Evolutionary conservation across 1,139 yeast species (phyloP).

Genomic region (Taphrina communis): DNA sequence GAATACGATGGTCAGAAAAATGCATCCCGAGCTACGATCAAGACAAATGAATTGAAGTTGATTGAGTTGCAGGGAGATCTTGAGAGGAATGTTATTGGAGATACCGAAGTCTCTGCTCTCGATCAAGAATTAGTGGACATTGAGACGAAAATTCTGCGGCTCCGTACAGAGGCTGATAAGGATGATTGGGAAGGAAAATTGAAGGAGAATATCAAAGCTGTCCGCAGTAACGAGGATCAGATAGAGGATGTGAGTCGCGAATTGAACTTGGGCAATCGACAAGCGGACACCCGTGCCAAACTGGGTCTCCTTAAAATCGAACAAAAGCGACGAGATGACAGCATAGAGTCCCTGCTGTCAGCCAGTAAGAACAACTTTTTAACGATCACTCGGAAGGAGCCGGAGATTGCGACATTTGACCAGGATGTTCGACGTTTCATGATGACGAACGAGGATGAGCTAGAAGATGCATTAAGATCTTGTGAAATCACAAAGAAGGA

Average conservation of each 20-base stretch:
- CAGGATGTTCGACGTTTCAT: slow-evolving; percentile 12
- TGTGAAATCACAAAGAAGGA: slow-evolving; percentile 36
- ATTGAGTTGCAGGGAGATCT: slow-evolving; percentile 54
- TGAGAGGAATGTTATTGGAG: slow-evolving; percentile 54
- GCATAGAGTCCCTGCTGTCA: slow-evolving; percentile 24
- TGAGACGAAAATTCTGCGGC: slow-evolving; percentile 44
- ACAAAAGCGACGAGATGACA: slow-evolving; percentile 25
- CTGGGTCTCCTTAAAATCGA: slow-evolving; percentile 44
- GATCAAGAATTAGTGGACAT: slow-evolving; percentile 51
- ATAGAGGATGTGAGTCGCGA: slow-evolving; percentile 58
- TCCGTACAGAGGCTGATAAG: slow-evolving; percentile 39
- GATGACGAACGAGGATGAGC: slow-evolving; percentile 1
- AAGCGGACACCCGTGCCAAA: slow-evolving; percentile 46
- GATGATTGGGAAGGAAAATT: slow-evolving; percentile 42
- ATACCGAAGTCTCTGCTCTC: slow-evolving; percentile 55
- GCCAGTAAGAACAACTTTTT: slow-evolving; percentile 4
- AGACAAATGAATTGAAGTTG: slow-evolving; percentile 51
- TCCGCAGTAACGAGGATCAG: slow-evolving; percentile 52
- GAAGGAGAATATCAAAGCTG: slow-evolving; percentile 47
- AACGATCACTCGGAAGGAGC: slow-evolving; percentile 8
- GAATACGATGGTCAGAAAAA: slow-evolving; percentile 56
- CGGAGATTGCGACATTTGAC: neutral
- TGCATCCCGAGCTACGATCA: slow-evolving; percentile 54
- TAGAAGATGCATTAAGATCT: slow-evolving; percentile 23
- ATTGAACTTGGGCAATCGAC: slow-evolving; percentile 52